Evolutionary conservation across 345 rosid genomes (phyloP).

Genomic region (Sisymbrium irio): DNA sequence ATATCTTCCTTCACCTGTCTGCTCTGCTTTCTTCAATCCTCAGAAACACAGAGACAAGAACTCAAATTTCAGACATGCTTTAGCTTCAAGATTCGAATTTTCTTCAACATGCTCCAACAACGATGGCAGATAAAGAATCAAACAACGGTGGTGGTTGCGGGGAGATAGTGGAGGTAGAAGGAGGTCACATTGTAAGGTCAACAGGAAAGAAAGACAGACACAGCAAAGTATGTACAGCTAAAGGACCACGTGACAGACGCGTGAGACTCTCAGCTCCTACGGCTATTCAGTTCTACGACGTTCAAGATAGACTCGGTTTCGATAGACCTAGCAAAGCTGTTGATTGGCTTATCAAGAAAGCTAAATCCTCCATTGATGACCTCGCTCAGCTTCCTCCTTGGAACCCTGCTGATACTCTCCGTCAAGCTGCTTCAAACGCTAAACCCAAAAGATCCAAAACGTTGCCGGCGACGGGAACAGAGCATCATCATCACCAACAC

Average conservation of each 20-base stretch:
- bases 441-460: constrained; percentile 21
- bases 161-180: constrained; percentile 90
- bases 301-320: constrained; percentile 88
- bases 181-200: constrained; percentile 92
- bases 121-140: constrained; percentile 39
- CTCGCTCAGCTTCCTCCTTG: constrained; percentile 85
- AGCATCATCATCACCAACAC: constrained; percentile 10
- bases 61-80: not conserved
- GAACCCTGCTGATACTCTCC: constrained; percentile 43
- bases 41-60: constrained; percentile 4
- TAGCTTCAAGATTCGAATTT: constrained; percentile 8
- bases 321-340: constrained; percentile 98
- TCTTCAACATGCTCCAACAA: constrained; percentile 36
- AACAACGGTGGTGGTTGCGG: constrained; percentile 38
- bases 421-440: constrained; percentile 19
- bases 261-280: constrained; percentile 92
- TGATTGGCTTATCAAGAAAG: constrained; percentile 89
- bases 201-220: constrained; percentile 86
- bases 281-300: constrained; percentile 96
- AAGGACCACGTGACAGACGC: constrained; percentile 94
- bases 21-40: not conserved
- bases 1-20: not conserved
- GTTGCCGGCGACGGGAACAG: constrained; percentile 12
- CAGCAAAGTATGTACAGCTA: constrained; percentile 91
- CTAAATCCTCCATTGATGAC: constrained; percentile 77